These are phyloP conservation scores for Nicotiana benthamiana DNA, from an alignment of 257 asterid genomes.

Conservation along the genomic window DNA sequence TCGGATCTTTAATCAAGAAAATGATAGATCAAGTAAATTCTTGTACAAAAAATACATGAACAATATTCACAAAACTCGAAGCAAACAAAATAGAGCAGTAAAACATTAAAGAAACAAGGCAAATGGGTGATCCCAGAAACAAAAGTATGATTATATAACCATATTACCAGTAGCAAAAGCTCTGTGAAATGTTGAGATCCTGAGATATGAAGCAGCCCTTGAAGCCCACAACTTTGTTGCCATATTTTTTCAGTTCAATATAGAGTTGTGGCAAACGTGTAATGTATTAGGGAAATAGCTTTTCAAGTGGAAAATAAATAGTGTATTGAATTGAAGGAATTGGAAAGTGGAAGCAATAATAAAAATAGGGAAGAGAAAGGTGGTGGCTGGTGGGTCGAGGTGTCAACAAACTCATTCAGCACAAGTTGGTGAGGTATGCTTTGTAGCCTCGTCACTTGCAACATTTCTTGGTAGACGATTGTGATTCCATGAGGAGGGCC, in stretches of 20 bases:
- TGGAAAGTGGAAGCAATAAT: background rate
- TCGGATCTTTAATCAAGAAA: slow-evolving; percentile 35
- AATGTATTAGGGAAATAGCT: background rate
- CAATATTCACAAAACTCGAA: slow-evolving; percentile 11
- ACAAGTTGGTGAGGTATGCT: slow-evolving; percentile 22
- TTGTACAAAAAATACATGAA: slow-evolving; percentile 1
- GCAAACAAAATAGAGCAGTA: background rate
- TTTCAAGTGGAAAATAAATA: background rate
- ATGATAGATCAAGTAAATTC: slow-evolving; percentile 32
- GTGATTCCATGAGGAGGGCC: background rate
- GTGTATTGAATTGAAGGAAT: too few species aligned
- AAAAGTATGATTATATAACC: background rate
- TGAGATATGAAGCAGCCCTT: slow-evolving; percentile 69
- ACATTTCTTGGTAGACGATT: background rate
- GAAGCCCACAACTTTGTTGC: slow-evolving; percentile 79
- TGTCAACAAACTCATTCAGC: slow-evolving; percentile 28
- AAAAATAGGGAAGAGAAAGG: background rate
- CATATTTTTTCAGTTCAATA: slow-evolving; percentile 26
- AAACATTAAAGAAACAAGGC: background rate
- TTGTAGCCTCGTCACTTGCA: background rate
- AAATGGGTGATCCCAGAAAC: background rate
- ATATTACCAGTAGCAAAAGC: slow-evolving; percentile 78
- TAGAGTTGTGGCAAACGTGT: background rate
- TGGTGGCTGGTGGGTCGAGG: slow-evolving; percentile 25
- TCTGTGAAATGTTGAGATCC: slow-evolving; percentile 66